Evolutionary conservation across 1,284 basidiomycete genomes (phyloP).

Genomic region (Naganishia sp.): DNA sequence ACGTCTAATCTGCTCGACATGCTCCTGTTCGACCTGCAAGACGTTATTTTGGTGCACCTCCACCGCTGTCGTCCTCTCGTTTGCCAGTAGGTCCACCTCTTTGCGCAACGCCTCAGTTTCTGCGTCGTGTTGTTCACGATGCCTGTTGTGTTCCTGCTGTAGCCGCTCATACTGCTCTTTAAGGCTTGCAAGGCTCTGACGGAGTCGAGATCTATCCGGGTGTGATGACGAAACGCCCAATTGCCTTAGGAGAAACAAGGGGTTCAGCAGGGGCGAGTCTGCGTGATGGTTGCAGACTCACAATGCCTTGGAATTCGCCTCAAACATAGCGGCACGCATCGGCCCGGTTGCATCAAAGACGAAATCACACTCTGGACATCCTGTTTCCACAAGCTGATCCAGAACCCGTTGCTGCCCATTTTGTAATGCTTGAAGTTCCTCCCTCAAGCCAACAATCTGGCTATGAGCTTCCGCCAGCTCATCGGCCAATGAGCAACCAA

Average conservation of each 20-base stretch:
- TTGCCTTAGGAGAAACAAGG: neutral
- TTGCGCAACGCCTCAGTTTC: neutral
- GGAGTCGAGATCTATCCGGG: constrained; percentile 16
- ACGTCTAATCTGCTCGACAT: constrained; percentile 1
- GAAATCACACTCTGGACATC: constrained; percentile 41
- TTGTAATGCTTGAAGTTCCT: constrained; percentile 40
- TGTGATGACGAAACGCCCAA: neutral
- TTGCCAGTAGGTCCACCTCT: constrained; percentile 11
- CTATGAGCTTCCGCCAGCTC: constrained; percentile 51
- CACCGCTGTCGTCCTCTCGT: constrained; percentile 11
- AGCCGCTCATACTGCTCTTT: constrained; percentile 26
- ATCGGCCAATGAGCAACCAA: constrained; percentile 51
- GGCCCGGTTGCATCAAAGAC: constrained; percentile 40
- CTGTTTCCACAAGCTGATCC: constrained; percentile 21
- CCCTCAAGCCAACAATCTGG: constrained; percentile 49
- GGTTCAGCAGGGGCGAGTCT: neutral
- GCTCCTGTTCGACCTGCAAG: constrained; percentile 13
- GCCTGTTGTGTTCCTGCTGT: constrained; percentile 11
- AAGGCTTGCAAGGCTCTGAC: constrained; percentile 7
- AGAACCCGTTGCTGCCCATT: neutral
- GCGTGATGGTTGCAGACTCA: neutral
- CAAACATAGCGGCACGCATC: neutral
- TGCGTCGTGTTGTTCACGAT: constrained; percentile 2
- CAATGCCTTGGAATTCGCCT: neutral
- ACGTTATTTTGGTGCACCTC: constrained; percentile 19